A percentile compares a stretch with the other conserved stretches of the same genome.
Evolutionary conservation across 805 yeast species (phyloP).

Genomic region (Lachancea fermentati): DNA sequence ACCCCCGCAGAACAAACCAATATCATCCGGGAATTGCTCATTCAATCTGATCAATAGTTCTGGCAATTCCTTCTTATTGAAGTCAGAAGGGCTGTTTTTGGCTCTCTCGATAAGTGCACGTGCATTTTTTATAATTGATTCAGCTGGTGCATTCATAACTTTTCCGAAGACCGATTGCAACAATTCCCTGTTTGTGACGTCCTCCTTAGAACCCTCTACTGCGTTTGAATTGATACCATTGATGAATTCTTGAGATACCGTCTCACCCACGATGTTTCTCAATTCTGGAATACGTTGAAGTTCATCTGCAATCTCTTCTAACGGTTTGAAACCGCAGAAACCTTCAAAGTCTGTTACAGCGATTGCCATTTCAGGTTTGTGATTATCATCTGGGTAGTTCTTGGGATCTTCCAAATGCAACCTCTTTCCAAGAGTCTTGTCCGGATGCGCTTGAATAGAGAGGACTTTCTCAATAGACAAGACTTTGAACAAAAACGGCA

Average conservation of each 20-base stretch:
- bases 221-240: conserved; percentile 41
- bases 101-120: conserved; percentile 64
- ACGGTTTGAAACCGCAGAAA: conserved; percentile 95
- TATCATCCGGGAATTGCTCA: conserved; percentile 86
- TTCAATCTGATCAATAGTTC: conserved; percentile 71
- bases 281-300: conserved; percentile 76
- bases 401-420: conserved; percentile 80
- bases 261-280: conserved; percentile 59
- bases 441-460: conserved; percentile 97
- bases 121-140: conserved; percentile 50
- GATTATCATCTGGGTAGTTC: conserved; percentile 96
- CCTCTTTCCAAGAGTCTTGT: conserved; percentile 71
- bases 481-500: conserved; percentile 93
- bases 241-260: conserved; percentile 49
- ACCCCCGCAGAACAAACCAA: conserved; percentile 95
- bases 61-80: conserved; percentile 51
- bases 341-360: conserved; percentile 96
- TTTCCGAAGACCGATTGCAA: conserved; percentile 72
- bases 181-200: conserved; percentile 51
- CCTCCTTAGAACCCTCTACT: conserved; percentile 46
- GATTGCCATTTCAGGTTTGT: conserved; percentile 99
- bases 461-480: conserved; percentile 88
- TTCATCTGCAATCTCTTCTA: conserved; percentile 64
- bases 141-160: conserved; percentile 78
- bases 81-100: conserved; percentile 48